Conservation (phyloP, 2,329 filamentous ascomycete genomes). For the Fusarium brachygibbosum region DNA sequence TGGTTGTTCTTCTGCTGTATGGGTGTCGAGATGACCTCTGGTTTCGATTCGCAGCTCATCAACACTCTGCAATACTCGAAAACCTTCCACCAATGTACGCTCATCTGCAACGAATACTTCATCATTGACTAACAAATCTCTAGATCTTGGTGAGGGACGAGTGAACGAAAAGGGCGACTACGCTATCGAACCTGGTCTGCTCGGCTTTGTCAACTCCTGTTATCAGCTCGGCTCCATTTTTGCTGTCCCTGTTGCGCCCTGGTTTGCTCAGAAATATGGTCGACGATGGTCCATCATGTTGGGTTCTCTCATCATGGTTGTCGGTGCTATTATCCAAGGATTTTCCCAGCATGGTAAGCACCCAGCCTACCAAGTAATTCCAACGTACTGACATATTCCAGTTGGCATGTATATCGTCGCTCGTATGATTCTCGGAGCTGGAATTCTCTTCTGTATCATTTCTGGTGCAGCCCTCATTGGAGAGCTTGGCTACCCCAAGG, state of each 20-base stretch:
- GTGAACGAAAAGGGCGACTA: slow-evolving; percentile 33
- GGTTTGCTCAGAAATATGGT: slow-evolving; percentile 62
- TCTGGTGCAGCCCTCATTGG: slow-evolving; percentile 70
- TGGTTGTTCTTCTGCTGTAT: slow-evolving; percentile 66
- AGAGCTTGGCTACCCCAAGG: slow-evolving; percentile 72
- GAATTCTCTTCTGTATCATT: slow-evolving; percentile 72
- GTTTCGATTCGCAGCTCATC: slow-evolving; percentile 65
- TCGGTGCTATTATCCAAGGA: slow-evolving; percentile 68
- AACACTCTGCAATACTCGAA: slow-evolving; percentile 58
- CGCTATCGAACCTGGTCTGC: slow-evolving; percentile 50
- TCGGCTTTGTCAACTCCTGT: slow-evolving; percentile 66
- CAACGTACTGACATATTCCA: slow-evolving; percentile 38
- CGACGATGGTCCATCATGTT: slow-evolving; percentile 66
- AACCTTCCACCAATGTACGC: slow-evolving; percentile 55
- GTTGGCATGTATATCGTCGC: slow-evolving; percentile 72
- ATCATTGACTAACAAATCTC: background rate
- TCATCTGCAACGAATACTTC: fast-evolving
- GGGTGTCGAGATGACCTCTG: slow-evolving; percentile 69
- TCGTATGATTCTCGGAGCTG: slow-evolving; percentile 71
- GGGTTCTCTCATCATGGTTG: slow-evolving; percentile 67
- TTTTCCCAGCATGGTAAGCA: slow-evolving; percentile 58
- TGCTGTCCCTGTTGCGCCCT: slow-evolving; percentile 66
- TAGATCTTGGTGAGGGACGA: slow-evolving; percentile 38
- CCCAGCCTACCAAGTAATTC: fast-evolving
- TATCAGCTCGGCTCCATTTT: slow-evolving; percentile 69